Evolutionary conservation across 2,329 filamentous ascomycete genomes (phyloP).

Genomic region (Ophiostoma ulmi): DNA sequence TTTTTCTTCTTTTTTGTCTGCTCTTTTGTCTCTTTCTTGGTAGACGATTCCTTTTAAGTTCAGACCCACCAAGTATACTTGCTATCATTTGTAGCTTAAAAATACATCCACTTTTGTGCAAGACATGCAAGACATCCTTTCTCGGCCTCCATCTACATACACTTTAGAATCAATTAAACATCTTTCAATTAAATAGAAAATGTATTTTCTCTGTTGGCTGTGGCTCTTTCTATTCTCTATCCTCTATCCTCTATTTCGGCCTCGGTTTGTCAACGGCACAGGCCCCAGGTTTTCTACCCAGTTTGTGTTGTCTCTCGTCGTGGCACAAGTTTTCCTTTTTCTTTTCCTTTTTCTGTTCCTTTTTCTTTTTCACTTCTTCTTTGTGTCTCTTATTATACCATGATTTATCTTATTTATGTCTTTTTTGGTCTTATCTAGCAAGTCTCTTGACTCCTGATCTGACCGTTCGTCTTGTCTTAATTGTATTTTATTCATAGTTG

Average conservation of each 20-base stretch:
- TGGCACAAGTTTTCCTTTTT: slow-evolving; percentile 3
- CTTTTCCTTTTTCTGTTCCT: background rate
- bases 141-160: background rate
- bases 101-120: background rate
- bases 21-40: background rate
- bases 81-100: background rate
- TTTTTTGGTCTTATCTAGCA: background rate
- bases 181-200: background rate
- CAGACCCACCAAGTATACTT: background rate
- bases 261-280: slow-evolving; percentile 1
- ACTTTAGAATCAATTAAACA: background rate
- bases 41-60: background rate
- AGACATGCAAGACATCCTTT: background rate
- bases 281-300: slow-evolving; percentile 5
- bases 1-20: background rate
- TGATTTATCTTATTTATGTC: background rate
- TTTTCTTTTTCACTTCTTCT: slow-evolving; percentile 9
- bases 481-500: background rate
- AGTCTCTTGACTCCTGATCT: background rate
- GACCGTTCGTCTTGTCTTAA: slow-evolving; percentile 8
- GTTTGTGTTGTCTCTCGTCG: slow-evolving; percentile 10
- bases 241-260: background rate
- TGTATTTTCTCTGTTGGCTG: background rate
- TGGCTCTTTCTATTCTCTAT: background rate
- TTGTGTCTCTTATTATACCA: background rate